Evolutionary conservation across 192 early-diverging fungal species (phyloP), one percentile per base, ranked within the genome.

Genomic region (Coemansia sp.): DNA sequence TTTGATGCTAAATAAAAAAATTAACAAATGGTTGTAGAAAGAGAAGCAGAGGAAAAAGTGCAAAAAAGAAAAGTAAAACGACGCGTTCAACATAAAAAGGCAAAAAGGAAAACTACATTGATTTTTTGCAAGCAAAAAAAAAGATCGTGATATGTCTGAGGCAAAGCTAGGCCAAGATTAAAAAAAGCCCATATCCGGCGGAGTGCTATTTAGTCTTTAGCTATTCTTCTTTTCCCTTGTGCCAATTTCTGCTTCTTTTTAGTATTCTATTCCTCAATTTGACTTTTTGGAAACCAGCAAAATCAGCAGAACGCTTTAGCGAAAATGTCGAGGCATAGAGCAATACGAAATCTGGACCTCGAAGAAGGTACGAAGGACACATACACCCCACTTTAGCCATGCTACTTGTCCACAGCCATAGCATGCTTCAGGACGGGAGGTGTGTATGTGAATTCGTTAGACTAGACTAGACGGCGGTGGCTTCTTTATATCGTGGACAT

Each of bases 301-400:
- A 59, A 45, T n/a, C 44, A 47, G 54, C 9, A 37, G 19, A 11
- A 63, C 23, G 2, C 32, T 32, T 32, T 32, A 48, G 26, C 18
- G 13, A 16, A n/a, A 71, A 83, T 83, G 81, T 83, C 81, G 16
- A 74, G 81, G 64, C 81, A 83, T 61, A 64, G 81, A 18, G 81
- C 75, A 19, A 52, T 83, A 50, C 68, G 66, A 48, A 83, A 83
- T 40, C 71, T 83, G 13, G 70, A 77, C 66, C 64, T 77, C 9
- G 69, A 77, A n/a, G 81, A 83, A 41, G 80, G 80, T 83, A 71
- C 12, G 65, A n/a, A 40, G 11, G 13, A 21, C 39, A 19, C 21
- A 19, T 43, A 6, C 13, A 32, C 32, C 32, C 32, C 2, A 4
- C 32, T 32, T 32, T 32, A 32, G 32, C 32, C 4, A 32, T 32